phyloP scores from a whole-genome alignment of 192 early-diverging fungal species.

The Podila clonocystis region DNA sequence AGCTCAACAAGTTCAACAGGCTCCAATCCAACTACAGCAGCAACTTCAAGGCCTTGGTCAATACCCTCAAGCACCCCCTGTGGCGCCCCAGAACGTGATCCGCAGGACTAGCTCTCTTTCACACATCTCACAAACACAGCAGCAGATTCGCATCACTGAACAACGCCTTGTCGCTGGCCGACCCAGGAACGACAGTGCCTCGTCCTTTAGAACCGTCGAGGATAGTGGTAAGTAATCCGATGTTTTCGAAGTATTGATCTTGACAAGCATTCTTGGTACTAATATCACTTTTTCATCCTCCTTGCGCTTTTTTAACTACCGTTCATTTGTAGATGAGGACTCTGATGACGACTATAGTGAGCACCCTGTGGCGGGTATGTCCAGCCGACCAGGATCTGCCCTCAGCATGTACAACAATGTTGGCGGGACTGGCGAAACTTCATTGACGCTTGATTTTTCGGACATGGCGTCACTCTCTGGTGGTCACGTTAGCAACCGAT shows the following conservation, averaged over 20 bases:
- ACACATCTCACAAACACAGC: slow-evolving; percentile 24
- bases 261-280: neutral
- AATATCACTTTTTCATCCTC: neutral
- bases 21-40: slow-evolving; percentile 11
- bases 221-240: neutral
- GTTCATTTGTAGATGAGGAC: slow-evolving; percentile 20
- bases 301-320: neutral
- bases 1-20: neutral
- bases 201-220: neutral
- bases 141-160: neutral
- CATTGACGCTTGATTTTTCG: slow-evolving; percentile 37
- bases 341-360: slow-evolving; percentile 44
- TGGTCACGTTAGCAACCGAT: slow-evolving; percentile 5
- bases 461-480: slow-evolving; percentile 39
- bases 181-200: slow-evolving; percentile 1
- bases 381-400: slow-evolving; percentile 41
- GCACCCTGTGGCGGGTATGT: slow-evolving; percentile 22
- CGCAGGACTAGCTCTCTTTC: slow-evolving; percentile 47
- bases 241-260: neutral
- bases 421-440: slow-evolving; percentile 33
- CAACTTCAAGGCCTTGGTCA: slow-evolving; percentile 39
- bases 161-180: neutral
- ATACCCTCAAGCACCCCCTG: slow-evolving; percentile 36
- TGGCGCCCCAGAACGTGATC: slow-evolving; percentile 9
- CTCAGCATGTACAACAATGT: slow-evolving; percentile 48